Evolutionary conservation across 1,284 basidiomycete species (phyloP), one percentile per base, ranked within the genome.

Genomic region (Hypsizygus ulmarius): DNA sequence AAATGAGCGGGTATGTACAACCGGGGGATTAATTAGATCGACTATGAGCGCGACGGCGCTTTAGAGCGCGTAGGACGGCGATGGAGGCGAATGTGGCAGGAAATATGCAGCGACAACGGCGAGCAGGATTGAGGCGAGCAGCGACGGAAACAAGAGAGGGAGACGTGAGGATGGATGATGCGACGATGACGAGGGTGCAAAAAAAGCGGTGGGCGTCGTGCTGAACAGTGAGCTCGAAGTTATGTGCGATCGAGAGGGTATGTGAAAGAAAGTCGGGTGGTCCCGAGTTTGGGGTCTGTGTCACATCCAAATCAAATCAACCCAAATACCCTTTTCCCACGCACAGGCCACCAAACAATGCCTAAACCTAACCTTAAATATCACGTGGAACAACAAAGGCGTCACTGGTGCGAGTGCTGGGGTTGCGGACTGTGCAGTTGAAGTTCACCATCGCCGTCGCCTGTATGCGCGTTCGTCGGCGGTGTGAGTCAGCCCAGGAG

Each of bases 221-320:
- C 61, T 55, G 43, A 45, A 58, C 59, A 56, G 56, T 57, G 60
- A 61, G 59, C 55, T 57, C 58, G 54, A 48, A 43, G 55, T 50
- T 56, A 61, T 61, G 60, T 62, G 63, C 66, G 64, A 69, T 68
- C 67, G 66, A 66, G 64, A 64, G 64, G 56, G 62, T 67, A 66
- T 68, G 65, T 68, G 66, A 70, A 68, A 68, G 66, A 67, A 68
- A 70, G 65, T 64, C 65, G 66, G 66, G 62, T 64, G 66, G 66
- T 64, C 62, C 66, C 67, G 64, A 69, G 60, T 64, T 64, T 61
- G 60, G 63, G 52, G 51, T 54, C 48, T 59, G 55, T 65, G 64
- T 67, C 65, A 65, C 63, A 67, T 64, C 62, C 61, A 67, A 67
- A 65, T 67, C 64, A 63, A 64, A 67, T 66, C 63, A 65, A 61